Evolutionary conservation across 1,284 basidiomycete genomes (phyloP).

Genomic region (Trichosporon asahii): DNA sequence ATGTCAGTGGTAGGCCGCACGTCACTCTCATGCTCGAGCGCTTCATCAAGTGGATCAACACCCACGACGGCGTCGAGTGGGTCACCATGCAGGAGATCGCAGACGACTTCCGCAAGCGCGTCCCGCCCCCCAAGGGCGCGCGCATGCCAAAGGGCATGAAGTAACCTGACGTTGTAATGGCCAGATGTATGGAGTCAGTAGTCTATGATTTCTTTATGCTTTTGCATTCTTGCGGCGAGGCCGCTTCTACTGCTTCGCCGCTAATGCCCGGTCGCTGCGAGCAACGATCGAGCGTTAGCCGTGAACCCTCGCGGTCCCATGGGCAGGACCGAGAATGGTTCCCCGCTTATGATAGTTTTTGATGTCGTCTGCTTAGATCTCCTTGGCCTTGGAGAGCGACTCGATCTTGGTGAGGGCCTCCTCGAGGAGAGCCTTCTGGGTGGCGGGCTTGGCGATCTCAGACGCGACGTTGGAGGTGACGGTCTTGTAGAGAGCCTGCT

Average conservation of each 20-base stretch:
- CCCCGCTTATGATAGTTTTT: conserved; percentile 8
- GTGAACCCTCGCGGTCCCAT: not conserved
- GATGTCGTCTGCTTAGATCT: conserved; percentile 55
- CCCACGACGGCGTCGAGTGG: conserved; percentile 68
- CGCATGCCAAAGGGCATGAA: conserved; percentile 34
- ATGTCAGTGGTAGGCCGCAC: conserved; percentile 59
- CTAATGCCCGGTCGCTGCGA: not conserved
- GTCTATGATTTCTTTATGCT: conserved; percentile 11
- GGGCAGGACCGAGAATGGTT: not conserved
- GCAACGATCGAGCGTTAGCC: not conserved
- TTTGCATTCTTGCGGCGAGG: conserved; percentile 16
- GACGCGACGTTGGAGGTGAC: conserved; percentile 84
- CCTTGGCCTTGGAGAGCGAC: conserved; percentile 68
- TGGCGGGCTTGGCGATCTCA: conserved; percentile 81
- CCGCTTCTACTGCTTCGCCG: conserved; percentile 18
- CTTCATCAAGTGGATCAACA: conserved; percentile 74
- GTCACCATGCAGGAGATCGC: conserved; percentile 59
- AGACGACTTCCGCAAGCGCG: conserved; percentile 34
- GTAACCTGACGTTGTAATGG: not conserved
- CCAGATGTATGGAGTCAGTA: not conserved
- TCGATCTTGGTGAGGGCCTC: conserved; percentile 87
- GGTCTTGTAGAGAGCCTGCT: conserved; percentile 79
- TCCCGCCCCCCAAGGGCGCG: conserved; percentile 31
- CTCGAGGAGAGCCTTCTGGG: conserved; percentile 84
- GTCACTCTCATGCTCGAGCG: conserved; percentile 75